Evolutionary conservation across 805 yeast species (phyloP), one percentile per base, ranked within the genome.

Genomic region (Maudiozyma bulderi): DNA sequence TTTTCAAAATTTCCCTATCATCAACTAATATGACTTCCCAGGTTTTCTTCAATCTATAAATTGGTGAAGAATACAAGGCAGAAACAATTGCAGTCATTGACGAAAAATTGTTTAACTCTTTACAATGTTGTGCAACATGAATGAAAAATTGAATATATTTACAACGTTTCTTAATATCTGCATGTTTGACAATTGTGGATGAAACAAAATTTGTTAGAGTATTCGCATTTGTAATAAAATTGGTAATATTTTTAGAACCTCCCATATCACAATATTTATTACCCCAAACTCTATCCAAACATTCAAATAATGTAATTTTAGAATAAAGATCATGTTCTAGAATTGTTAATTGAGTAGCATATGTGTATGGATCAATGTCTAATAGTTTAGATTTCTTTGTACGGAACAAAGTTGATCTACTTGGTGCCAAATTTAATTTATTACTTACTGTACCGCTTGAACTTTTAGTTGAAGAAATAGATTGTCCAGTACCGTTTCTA

Each of bases 51-150:
- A 91, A 73, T 50, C 98, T 72, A 61, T 84, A 87, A 46, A 91
- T 78, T 11, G 96, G 90, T 0, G 96, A 85, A 1, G 95, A 84
- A 55, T 84, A 82, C 40, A 91, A 69, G 0, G 95, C 95, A 20
- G 95, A 84, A 20, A 90, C 78, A 43, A 91, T 80, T 1, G 97
- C 96, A 6, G 96, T 90, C 93, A 91, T 84, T 6, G 95, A 81
- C 8, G 95, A 84, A 61, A 81, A 91, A 63, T 91, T 91, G 60
- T 87, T 86, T 58, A 86, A 69, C 50, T 73, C 76, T 32, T 86
- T 73, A 59, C 95, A 80, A 58, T 80, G 78, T 52, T 84, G 89
- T 1, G 96, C 95, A 32, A 87, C 85, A 33, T 74, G 75, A 39
- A 91, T 84, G 62, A 87, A 87, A 65, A 78, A 85, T 50, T 81